Base-by-base conservation (phyloP, 2,329 filamentous ascomycete species). In the Ampelomyces quisqualis region DNA sequence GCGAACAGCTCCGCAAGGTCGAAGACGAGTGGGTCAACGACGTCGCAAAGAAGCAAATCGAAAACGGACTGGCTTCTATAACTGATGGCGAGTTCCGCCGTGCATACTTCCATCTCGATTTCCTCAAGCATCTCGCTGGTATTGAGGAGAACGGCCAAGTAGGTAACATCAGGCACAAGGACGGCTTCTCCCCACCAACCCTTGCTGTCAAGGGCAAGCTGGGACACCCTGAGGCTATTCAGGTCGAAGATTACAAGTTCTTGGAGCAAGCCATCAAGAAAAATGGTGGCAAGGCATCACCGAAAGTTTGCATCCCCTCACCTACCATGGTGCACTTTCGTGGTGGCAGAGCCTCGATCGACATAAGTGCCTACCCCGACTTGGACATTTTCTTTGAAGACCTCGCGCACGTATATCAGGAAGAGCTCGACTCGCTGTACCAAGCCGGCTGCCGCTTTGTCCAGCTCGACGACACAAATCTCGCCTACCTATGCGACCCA, bases 291-390 rank as follows among this genome's bases (percentile, higher is more conserved):
- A 62, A 58, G 31, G 67, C 65, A 5, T 75, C 68, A 2, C 71
- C 74, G 27, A 81, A 81, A 60, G 77, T 80, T 21, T 77, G 75
- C 69, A 80, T 81, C 45, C 77, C 78, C 3, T 73, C 68, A 27
- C 78, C 78, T 9, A 80, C 78, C n/a, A 80, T 80, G 77, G 73
- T 80, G 35, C 77, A 80, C 59, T 80, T 81, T 72, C 74, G 77
- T 42, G 76, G 77, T 45, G 75, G 73, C 8, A 70, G 77, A 21
- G 75, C 77, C 15, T 70, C 70, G 52, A 80, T 80, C 59, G 71
- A 75, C 56, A 69, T 71, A 53, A 64, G 67, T 29, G 75, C 76
- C 7, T 80, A 80, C 60, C 77, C 77, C 5, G 71, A 72, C 13
- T 69, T 80, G 7, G 77, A 80, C 33, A 65, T 70, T 18, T 79